A percentile compares a stretch with the other conserved stretches of the same genome.
phyloP scores from a whole-genome alignment of 495 filamentous ascomycete genomes.

The Neurospora sp. region DNA sequence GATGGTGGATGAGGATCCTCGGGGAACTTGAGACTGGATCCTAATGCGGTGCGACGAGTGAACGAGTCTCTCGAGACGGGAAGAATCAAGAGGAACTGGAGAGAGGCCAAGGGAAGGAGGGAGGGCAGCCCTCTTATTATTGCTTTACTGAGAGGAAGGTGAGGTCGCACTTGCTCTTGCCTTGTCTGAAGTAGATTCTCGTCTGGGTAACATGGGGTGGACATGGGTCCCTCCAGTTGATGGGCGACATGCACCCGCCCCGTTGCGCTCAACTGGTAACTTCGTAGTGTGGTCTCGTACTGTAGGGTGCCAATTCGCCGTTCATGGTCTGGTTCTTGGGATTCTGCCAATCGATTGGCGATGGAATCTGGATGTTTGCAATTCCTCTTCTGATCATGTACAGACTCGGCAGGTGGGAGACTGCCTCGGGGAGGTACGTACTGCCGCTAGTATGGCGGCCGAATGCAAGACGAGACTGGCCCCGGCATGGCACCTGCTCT shows the following conservation, averaged over 20 bases:
- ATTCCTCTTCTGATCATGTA: not conserved
- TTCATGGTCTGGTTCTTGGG: not conserved
- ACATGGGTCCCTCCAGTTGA: not conserved
- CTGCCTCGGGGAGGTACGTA: not conserved
- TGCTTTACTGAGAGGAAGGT: not conserved
- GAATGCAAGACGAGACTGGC: not conserved
- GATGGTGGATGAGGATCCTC: not conserved
- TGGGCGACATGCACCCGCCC: not conserved
- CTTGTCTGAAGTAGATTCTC: not conserved
- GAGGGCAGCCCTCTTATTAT: not conserved
- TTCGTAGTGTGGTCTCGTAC: no score
- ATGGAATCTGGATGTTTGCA: not conserved
- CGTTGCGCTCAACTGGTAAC: no score
- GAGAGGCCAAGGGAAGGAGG: not conserved
- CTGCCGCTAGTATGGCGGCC: not conserved
- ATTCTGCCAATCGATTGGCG: not conserved
- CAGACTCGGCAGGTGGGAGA: not conserved
- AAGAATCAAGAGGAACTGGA: not conserved
- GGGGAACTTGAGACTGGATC: not conserved
- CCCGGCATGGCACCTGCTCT: not conserved
- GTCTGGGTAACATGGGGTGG: not conserved
- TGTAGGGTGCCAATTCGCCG: not conserved
- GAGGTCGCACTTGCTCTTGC: not conserved
- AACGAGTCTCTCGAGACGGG: not conserved
- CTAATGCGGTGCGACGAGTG: not conserved